These are phyloP conservation scores for Phytopythium cucurbitacearum DNA, from an alignment of 352 stramenopile genomes.

Conservation along the genomic window DNA sequence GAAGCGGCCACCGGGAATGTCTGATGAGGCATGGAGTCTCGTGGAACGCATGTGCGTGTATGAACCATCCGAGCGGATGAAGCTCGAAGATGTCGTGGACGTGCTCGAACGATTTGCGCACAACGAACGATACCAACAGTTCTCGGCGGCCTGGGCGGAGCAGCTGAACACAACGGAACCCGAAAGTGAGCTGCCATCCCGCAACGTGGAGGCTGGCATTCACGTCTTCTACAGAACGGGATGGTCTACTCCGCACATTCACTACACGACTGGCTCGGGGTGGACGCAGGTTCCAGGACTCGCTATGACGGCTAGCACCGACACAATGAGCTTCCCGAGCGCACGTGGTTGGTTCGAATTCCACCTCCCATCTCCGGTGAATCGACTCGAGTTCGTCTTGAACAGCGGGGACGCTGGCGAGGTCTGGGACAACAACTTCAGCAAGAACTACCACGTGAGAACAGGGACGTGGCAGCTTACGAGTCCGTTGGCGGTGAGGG, in stretches of 20 bases:
- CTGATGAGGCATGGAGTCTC: neutral
- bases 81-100: constrained; percentile 14
- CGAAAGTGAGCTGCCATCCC: too few species aligned
- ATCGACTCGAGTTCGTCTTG: constrained; percentile 20
- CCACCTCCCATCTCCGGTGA: constrained; percentile 10
- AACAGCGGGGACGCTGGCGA: constrained; percentile 14
- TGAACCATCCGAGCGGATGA: constrained; percentile 13
- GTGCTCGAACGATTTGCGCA: constrained; percentile 5
- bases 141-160: too few species aligned
- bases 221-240: constrained; percentile 43
- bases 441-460: constrained; percentile 19
- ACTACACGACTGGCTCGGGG: constrained; percentile 37
- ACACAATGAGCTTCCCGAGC: constrained; percentile 15
- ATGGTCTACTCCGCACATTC: constrained; percentile 40
- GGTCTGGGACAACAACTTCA: constrained; percentile 21
- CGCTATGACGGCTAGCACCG: constrained; percentile 18
- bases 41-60: constrained; percentile 10
- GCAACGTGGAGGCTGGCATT: constrained; percentile 21
- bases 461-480: constrained; percentile 20
- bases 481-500: constrained; percentile 15
- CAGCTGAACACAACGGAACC: too few species aligned
- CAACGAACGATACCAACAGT: too few species aligned
- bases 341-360: constrained; percentile 20
- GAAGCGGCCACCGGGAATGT: too few species aligned
- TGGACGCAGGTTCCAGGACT: constrained; percentile 28